Percentiles rank a stretch among this genome's conserved stretches.
phyloP scores from a whole-genome alignment of 2,329 filamentous ascomycete species.

The Curvularia spicifera region DNA sequence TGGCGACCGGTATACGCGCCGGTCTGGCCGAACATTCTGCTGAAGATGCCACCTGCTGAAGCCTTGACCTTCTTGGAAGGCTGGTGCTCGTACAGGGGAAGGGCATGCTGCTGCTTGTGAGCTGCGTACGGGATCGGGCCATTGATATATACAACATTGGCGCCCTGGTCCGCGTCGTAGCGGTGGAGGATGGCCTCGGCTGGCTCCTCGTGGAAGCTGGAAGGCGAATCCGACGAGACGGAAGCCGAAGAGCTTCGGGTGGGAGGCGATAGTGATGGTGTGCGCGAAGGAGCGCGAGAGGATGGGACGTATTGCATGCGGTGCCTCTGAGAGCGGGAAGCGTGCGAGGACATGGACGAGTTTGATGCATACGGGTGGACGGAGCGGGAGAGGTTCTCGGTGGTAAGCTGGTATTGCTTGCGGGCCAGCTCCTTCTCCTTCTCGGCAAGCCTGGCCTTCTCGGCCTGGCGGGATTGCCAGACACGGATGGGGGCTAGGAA shows the following conservation, averaged over 20 bases:
- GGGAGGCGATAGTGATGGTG: conserved; percentile 58
- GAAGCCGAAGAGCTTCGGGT: conserved; percentile 50
- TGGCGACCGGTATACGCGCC: conserved; percentile 38
- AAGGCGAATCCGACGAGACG: conserved; percentile 42
- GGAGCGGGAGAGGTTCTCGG: conserved; percentile 49
- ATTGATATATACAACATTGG: conserved; percentile 54
- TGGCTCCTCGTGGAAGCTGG: conserved; percentile 45
- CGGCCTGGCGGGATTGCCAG: conserved; percentile 60
- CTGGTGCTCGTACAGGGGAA: conserved; percentile 50
- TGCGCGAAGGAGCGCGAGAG: conserved; percentile 53
- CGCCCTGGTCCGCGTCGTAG: conserved; percentile 52
- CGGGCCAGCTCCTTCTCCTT: conserved; percentile 51
- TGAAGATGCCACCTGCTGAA: conserved; percentile 47
- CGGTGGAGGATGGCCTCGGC: conserved; percentile 46
- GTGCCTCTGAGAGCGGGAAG: conserved; percentile 31
- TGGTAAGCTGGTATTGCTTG: conserved; percentile 48
- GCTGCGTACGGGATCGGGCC: conserved; percentile 33
- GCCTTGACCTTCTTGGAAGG: conserved; percentile 51
- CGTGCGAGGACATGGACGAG: conserved; percentile 44
- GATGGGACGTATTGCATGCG: conserved; percentile 39
- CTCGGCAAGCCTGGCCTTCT: conserved; percentile 59
- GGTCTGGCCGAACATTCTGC: conserved; percentile 45
- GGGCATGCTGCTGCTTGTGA: conserved; percentile 43
- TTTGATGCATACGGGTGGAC: conserved; percentile 46
- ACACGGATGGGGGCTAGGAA: conserved; percentile 86